Base-by-base conservation (phyloP, 2,329 filamentous ascomycete genomes). In the Ascochyta pisi region DNA sequence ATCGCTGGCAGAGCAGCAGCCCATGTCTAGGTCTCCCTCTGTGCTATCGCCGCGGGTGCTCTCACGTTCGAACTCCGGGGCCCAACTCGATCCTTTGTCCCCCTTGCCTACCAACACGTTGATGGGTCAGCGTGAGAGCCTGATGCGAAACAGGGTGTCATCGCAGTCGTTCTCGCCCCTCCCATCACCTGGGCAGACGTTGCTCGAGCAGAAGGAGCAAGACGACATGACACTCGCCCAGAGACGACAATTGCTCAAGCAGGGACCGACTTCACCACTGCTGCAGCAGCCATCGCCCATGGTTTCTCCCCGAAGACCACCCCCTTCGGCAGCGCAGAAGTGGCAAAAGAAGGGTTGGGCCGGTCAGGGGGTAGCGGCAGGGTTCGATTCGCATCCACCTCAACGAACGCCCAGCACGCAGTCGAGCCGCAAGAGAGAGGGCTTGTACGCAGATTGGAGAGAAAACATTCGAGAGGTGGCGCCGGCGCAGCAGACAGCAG, bases 221-320 rank as follows among this genome's bases (percentile, higher is more conserved):
- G 90, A 93, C 57, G 85, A 92, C 52, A 81, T 94, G 62, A 88
- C 90, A 0, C 81, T 95, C 16, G 89, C 86, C 38, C 85, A 89
- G 65, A 86, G 90, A 49, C 68, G 73, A 58, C 68, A 70, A 15
- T 49, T 76, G 15, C 70, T 79, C 10, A 74, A 78, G 57, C 59
- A 68, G 26, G 66, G 70, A 38, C 38, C 54, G 9, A 24, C 46
- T 22, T 50, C 62, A n/a, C 50, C 58, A 5, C 23, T 40, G 16
- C 45, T 62, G 23, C 57, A 59, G n/a, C 46, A 62, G 12, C 61
- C 63, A 37, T 15, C 55, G 5, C 57, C 63, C 1, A 6, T 60
- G 2, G 45, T 55, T 0, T 63, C 64, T 22, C 64, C 59, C 9
- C 50, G 59, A 8, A 45, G 52, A 26, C 48, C 58, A 10, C 68